These are phyloP conservation scores for Xylaria scruposa DNA, from an alignment of 495 filamentous ascomycete genomes.

Conservation along the genomic window DNA sequence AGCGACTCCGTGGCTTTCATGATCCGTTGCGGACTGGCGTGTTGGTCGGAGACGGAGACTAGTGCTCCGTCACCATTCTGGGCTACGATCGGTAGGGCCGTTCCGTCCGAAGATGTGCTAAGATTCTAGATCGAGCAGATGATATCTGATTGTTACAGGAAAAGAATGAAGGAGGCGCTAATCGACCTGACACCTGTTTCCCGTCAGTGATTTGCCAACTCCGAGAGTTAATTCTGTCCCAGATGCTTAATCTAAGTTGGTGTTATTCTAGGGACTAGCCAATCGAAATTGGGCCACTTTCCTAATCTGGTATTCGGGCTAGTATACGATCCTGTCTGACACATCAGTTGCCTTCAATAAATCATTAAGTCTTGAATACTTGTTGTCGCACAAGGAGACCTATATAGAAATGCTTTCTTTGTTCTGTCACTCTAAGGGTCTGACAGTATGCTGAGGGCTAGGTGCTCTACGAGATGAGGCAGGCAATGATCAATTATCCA, in stretches of 20 bases:
- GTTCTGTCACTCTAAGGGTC: too few species aligned
- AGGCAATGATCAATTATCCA: too few species aligned
- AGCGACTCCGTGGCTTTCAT: background rate
- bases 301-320: background rate
- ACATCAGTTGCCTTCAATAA: too few species aligned
- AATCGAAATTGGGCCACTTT: background rate
- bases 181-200: background rate
- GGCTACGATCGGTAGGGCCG: background rate
- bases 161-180: background rate
- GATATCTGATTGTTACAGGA: background rate
- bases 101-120: background rate
- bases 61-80: slow-evolving; percentile 13
- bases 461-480: too few species aligned
- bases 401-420: too few species aligned
- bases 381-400: too few species aligned
- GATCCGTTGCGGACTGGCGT: background rate
- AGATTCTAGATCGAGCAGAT: background rate
- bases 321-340: too few species aligned
- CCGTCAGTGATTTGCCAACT: background rate
- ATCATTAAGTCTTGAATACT: too few species aligned
- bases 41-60: slow-evolving; percentile 8
- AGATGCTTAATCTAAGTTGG: background rate
- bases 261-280: background rate
- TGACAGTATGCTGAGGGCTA: too few species aligned
- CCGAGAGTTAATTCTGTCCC: too few species aligned